Percentiles rank a stretch among this genome's conserved stretches.
Conservation (phyloP, 257 asterid genomes). For the Ocimum tenuiflorum region DNA sequence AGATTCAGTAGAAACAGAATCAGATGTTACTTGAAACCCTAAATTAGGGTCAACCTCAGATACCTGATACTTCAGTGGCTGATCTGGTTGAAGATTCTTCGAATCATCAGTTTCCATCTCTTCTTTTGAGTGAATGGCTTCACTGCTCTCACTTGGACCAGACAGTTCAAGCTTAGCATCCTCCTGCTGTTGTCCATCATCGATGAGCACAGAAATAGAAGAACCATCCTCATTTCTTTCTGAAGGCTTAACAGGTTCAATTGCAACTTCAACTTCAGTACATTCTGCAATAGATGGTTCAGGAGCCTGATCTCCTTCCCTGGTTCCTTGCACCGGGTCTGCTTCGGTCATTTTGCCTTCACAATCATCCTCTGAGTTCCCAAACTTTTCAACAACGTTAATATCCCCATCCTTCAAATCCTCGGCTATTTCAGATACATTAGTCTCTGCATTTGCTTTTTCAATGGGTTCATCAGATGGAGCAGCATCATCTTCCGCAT, state of each 20-base stretch:
- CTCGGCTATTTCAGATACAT: slow-evolving; percentile 23
- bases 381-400: slow-evolving; percentile 21
- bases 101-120: slow-evolving; percentile 38
- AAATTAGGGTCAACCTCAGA: slow-evolving; percentile 58
- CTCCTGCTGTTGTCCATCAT: slow-evolving; percentile 12
- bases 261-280: slow-evolving; percentile 25
- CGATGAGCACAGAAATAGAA: no score
- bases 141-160: slow-evolving; percentile 13
- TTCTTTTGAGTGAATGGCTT: slow-evolving; percentile 26
- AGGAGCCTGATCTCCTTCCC: slow-evolving; percentile 29
- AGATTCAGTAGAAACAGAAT: slow-evolving; percentile 67
- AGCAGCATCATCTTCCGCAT: slow-evolving; percentile 21
- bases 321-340: slow-evolving; percentile 24
- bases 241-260: slow-evolving; percentile 25
- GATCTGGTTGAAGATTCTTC: slow-evolving; percentile 26
- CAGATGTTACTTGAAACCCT: slow-evolving; percentile 67
- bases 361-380: slow-evolving; percentile 25
- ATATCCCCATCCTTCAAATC: slow-evolving; percentile 20
- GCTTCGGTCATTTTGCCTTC: slow-evolving; percentile 27
- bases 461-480: slow-evolving; percentile 28
- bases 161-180: slow-evolving; percentile 22
- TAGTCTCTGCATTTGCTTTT: slow-evolving; percentile 19
- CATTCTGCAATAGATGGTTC: slow-evolving; percentile 24
- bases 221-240: slow-evolving; percentile 13
- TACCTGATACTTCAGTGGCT: slow-evolving; percentile 56